Percentiles rank a stretch among this genome's conserved stretches.
Conservation (phyloP, 1,284 basidiomycete genomes). For the Gomphus sp. region DNA sequence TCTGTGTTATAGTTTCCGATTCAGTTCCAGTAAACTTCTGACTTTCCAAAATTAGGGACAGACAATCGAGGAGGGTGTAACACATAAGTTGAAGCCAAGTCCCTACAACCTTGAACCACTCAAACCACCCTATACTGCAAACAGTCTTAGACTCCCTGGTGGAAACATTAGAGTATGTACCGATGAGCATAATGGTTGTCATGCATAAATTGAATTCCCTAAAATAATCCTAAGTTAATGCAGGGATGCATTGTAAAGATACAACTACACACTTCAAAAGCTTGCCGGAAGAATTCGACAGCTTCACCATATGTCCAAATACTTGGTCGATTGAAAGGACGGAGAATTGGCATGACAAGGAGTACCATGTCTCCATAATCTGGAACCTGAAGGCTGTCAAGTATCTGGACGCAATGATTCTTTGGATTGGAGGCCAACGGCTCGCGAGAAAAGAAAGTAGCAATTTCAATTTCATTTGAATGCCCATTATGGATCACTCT, state of each 20-base stretch:
- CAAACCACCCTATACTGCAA: too few relatives aligned
- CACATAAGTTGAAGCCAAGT: too few relatives aligned
- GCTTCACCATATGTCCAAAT: conserved; percentile 26
- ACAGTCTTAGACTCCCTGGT: too few relatives aligned
- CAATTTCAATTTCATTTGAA: conserved; percentile 22
- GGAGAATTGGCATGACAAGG: conserved; percentile 25
- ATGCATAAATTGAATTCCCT: neutral
- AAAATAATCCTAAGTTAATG: neutral
- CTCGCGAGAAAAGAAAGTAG: conserved; percentile 15
- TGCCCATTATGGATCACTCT: neutral
- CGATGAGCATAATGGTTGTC: neutral
- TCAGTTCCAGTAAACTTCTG: too few relatives aligned
- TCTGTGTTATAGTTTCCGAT: too few relatives aligned
- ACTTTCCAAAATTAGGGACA: too few relatives aligned
- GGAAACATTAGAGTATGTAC: neutral
- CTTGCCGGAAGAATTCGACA: conserved; percentile 22
- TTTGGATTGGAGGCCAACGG: conserved; percentile 16
- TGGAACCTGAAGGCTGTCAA: conserved; percentile 22
- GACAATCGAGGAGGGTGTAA: too few relatives aligned
- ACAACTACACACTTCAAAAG: conserved; percentile 24
- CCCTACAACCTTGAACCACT: too few relatives aligned
- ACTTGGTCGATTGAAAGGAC: conserved; percentile 13
- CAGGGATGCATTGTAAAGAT: neutral
- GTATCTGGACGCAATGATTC: conserved; percentile 28
- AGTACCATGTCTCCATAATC: conserved; percentile 15